phyloP scores from a whole-genome alignment of 345 rosid genomes.

The Murraya koenigii region DNA sequence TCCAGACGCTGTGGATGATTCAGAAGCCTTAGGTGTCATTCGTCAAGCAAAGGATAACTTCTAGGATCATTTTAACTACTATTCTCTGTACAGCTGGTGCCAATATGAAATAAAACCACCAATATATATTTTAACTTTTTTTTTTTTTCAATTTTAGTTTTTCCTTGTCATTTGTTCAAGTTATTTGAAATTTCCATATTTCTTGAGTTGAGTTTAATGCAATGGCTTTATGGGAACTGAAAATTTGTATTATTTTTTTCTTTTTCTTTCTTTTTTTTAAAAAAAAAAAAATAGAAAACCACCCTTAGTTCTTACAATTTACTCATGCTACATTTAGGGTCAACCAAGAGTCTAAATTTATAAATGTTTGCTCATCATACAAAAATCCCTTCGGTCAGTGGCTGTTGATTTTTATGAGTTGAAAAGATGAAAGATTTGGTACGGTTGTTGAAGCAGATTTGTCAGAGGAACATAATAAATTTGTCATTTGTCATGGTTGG shows the following conservation, averaged over 20 bases:
- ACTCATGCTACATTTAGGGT: no score
- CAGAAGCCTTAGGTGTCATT: conserved; percentile 66
- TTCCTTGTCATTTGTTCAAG: neutral
- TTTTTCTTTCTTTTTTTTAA: no score
- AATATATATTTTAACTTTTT: conserved; percentile 3
- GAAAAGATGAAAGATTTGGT: neutral
- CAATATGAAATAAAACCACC: conserved; percentile 8
- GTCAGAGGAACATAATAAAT: neutral
- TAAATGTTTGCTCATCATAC: no score
- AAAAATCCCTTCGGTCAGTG: no score
- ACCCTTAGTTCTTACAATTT: no score
- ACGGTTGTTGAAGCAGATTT: neutral
- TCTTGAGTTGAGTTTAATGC: neutral
- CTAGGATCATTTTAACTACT: conserved; percentile 20
- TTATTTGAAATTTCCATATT: neutral
- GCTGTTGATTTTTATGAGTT: neutral
- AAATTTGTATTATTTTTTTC: neutral
- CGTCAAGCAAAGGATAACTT: conserved; percentile 79
- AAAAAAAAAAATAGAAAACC: neutral
- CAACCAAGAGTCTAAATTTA: no score
- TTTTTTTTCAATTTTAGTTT: no score
- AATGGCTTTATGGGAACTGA: neutral
- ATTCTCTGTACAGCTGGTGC: conserved; percentile 38
- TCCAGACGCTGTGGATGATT: conserved; percentile 59
- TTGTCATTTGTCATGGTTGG: neutral